Evolutionary conservation across 140 eudicot species (phyloP).

Genomic region (Cichorium intybus): DNA sequence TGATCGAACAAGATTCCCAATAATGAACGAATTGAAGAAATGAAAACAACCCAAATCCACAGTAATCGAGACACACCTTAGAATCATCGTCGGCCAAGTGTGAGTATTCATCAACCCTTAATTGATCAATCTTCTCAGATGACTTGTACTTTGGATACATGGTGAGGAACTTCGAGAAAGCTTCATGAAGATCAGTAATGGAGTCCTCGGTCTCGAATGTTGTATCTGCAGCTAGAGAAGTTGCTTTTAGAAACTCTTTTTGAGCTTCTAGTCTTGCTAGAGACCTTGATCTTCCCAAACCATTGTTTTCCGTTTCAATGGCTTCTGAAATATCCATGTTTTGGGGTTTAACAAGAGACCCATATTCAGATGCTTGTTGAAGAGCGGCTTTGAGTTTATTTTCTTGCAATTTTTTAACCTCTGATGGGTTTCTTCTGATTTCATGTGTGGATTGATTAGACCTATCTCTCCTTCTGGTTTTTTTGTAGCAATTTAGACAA

Average conservation of each 20-base stretch:
- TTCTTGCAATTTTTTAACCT: conserved; percentile 33
- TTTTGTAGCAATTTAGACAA: conserved; percentile 34
- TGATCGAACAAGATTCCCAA: conserved; percentile 78
- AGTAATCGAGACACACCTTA: conserved; percentile 95
- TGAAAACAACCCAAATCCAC: conserved; percentile 95
- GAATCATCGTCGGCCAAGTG: conserved; percentile 56
- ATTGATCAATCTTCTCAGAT: conserved; percentile 74
- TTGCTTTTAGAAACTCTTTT: conserved; percentile 81
- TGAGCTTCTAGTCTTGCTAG: conserved; percentile 85
- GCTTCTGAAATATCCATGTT: conserved; percentile 49
- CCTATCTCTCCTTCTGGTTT: conserved; percentile 29
- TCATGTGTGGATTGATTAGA: conserved; percentile 17
- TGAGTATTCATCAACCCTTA: conserved; percentile 71
- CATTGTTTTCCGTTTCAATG: conserved; percentile 41
- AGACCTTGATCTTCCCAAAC: conserved; percentile 79
- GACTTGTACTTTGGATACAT: conserved; percentile 87
- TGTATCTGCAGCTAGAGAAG: conserved; percentile 88
- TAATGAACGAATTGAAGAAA: conserved; percentile 76
- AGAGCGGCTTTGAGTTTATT: conserved; percentile 48
- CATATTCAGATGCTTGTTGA: conserved; percentile 67
- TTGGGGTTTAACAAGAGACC: conserved; percentile 65
- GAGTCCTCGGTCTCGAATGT: conserved; percentile 62
- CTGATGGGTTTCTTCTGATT: conserved; percentile 34
- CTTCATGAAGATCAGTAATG: conserved; percentile 51
- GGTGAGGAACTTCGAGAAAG: conserved; percentile 72